Conservation (phyloP, 257 asterid species). For the Oldenlandia corymbosa region DNA sequence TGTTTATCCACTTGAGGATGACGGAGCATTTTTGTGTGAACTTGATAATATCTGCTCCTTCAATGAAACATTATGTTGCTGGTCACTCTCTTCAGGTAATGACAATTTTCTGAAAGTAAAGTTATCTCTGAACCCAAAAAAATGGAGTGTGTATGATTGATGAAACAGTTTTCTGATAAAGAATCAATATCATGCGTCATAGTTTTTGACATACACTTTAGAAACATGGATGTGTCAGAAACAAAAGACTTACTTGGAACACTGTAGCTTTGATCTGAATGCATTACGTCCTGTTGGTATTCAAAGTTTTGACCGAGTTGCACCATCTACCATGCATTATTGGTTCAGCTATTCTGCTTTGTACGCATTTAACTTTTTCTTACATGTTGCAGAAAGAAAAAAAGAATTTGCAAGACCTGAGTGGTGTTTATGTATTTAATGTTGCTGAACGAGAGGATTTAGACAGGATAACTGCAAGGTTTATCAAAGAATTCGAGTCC, state of each 20-base stretch:
- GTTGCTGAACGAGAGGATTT: constrained; percentile 89
- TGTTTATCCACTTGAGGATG: background rate
- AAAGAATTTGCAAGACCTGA: constrained; percentile 83
- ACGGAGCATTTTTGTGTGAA: background rate
- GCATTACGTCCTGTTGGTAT: background rate
- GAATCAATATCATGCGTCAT: background rate
- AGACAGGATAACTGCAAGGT: constrained; percentile 90
- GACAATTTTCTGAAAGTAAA: background rate
- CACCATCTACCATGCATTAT: background rate
- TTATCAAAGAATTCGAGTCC: constrained; percentile 79
- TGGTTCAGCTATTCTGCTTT: too few relatives aligned
- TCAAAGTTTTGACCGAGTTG: background rate
- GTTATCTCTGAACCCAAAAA: too few relatives aligned
- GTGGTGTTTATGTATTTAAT: constrained; percentile 80
- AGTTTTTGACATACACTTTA: background rate
- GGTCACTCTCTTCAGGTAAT: background rate
- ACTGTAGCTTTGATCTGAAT: background rate
- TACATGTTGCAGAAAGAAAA: constrained; percentile 67
- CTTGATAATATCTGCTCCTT: background rate
- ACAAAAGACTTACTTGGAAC: background rate
- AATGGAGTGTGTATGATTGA: too few relatives aligned
- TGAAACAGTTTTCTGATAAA: background rate
- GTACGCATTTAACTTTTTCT: constrained; percentile 18
- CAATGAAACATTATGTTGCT: background rate
- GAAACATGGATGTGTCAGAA: background rate